A percentile compares a stretch with the other conserved stretches of the same genome.
Conservation (phyloP, 163 green algal species). For the Volvox carteri region DNA sequence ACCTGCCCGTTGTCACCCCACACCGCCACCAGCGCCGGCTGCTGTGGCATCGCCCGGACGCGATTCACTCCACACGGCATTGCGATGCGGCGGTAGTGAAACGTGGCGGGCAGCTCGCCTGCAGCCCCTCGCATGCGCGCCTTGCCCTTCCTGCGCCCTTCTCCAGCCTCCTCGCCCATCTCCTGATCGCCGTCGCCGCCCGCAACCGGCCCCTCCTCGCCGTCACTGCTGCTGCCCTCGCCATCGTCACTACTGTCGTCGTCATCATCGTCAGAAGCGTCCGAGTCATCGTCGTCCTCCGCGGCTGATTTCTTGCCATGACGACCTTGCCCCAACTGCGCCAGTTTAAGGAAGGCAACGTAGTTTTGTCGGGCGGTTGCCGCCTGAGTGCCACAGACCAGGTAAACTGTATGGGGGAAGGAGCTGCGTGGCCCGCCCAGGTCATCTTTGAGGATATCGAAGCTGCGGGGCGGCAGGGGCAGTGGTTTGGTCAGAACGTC, state of each 20-base stretch:
- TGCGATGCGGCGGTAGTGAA: slow-evolving; percentile 63
- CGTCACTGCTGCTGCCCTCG: slow-evolving; percentile 42
- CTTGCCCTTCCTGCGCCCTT: slow-evolving; percentile 45
- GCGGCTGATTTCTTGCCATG: slow-evolving; percentile 74
- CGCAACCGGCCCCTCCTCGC: slow-evolving; percentile 50
- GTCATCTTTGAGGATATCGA: slow-evolving; percentile 93
- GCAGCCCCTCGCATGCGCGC: background rate
- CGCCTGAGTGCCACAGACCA: slow-evolving; percentile 93
- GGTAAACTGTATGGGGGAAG: slow-evolving; percentile 93
- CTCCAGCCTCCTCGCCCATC: slow-evolving; percentile 50
- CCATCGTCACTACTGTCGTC: slow-evolving; percentile 52
- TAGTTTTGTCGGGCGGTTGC: slow-evolving; percentile 83
- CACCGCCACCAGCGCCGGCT: slow-evolving; percentile 87
- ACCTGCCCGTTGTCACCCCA: slow-evolving; percentile 93
- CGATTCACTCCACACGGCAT: slow-evolving; percentile 92
- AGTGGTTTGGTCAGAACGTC: too few relatives aligned
- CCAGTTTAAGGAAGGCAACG: slow-evolving; percentile 87
- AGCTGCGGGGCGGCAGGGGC: slow-evolving; percentile 69
- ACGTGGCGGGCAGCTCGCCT: slow-evolving; percentile 58
- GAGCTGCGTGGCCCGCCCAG: slow-evolving; percentile 81
- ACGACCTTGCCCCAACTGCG: slow-evolving; percentile 80
- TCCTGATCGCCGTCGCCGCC: slow-evolving; percentile 35
- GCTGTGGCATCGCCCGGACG: slow-evolving; percentile 90
- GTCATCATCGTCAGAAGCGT: slow-evolving; percentile 39
- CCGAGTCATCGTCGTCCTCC: slow-evolving; percentile 36